Base-by-base conservation (phyloP, 805 yeast species). In the Debaryomyces prosopidis region DNA sequence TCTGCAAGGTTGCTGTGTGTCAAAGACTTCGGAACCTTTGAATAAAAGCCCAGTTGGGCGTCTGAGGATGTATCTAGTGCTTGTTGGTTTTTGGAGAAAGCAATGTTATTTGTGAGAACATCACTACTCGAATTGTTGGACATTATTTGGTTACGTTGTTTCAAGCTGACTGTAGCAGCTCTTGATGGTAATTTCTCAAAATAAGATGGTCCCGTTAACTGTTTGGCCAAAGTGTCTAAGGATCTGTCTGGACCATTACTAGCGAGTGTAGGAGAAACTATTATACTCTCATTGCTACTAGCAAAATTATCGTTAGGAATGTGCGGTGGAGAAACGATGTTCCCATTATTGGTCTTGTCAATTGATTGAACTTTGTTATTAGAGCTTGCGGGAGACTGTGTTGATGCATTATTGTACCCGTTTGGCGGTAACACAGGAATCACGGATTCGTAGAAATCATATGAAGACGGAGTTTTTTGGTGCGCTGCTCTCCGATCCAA, bases 361-460 rank as follows among this genome's bases (percentile, higher is more conserved):
- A 14, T 14, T n/a, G 14, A 9, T 2, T 7, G 33, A 30, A 30
- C 16, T 34, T 45, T 45, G 28, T 32, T 44, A 11, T 42, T 32
- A 11, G 40, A 42, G 3, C 41, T 43, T n/a, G 46, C 34, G 10
- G 49, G 41, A 5, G 46, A n/a, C 11, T 36, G 43, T 12, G 14
- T 30, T 15, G 32, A 14, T 34, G 31, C 28, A 30, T 30, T 30
- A 14, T 12, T 2, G 16, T 30, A 14, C 8, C 34, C 31, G 23
- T 18, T 23, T 28, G 47, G 46, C 16, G 66, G 68, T 40, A 71
- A 46, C 7, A 71, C 60, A 3, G 77, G 77, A 44, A 73, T 71
- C 46, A 72, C 59, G 6, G 69, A 45, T 40, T 73, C 75, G 59
- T 73, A 73, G 49, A 71, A 71, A 45, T 71, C 76, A 53, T 69